Base-by-base conservation (phyloP, 176 grass and related monocot genomes). In the Paspalum vaginatum region DNA sequence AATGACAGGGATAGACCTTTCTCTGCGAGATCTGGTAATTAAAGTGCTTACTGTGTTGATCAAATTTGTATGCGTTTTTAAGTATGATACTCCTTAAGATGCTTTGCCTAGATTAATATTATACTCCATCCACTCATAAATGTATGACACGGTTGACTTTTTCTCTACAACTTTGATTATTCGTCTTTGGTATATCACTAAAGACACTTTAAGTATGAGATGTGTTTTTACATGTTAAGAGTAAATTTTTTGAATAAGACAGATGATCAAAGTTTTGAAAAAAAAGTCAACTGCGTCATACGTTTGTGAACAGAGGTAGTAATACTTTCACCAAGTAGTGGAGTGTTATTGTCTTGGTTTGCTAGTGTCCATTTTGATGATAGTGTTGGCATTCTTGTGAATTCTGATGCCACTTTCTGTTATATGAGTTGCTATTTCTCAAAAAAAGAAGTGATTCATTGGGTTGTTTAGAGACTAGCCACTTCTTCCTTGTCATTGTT, bases 1-100 rank as follows among this genome's bases (percentile, higher is more conserved):
- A 85, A 79, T 32, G 91, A 92, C 10, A 91, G 88, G 83, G 96
- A 93, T 61, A 87, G 75, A 44, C 38, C 75, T 76, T 86, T 79
- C 49, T 75, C 90, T 67, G 86, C 84, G 32, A 89, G 86, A 91
- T 67, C 86, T 87, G 89, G 89, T 89, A 3, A 48, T 61, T 67
- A 62, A 72, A 48, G 16, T 32, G 14, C 37, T 59, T 77, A 41
- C 9, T 46, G 18, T 67, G 2, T 42, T 84, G n/a, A 41, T 21
- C 42, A n/a, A 20, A 39, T 10, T 68, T 75, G 39, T 64, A 25
- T 79, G 26, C 37, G 24, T 16, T 7, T 26, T 39, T 75, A 38
- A 40, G 7, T 32, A 38, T 32, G 9, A 72, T 60, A 53, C 60
- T 22, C 18, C 60, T 48, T 54, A 66, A 50, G 7, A 50, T 74